These are phyloP conservation scores for Centrapalus pauciflorus DNA, from an alignment of 129 eudicot genomes.

Conservation along the genomic window DNA sequence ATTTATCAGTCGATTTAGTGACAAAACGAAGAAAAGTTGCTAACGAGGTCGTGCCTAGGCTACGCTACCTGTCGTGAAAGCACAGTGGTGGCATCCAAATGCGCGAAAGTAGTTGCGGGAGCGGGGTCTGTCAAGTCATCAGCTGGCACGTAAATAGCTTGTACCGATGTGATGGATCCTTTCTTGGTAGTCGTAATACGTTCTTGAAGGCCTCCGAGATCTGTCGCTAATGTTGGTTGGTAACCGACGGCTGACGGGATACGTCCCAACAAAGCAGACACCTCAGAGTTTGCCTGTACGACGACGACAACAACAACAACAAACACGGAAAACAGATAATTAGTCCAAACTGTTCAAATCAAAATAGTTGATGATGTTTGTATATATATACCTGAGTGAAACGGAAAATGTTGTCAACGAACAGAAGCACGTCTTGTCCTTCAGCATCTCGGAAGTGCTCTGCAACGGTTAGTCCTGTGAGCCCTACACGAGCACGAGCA, in stretches of 20 bases:
- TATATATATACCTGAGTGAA: constrained; percentile 68
- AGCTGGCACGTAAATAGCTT: constrained; percentile 98
- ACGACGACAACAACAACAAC: neutral
- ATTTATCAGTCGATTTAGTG: neutral
- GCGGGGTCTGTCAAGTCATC: constrained; percentile 99
- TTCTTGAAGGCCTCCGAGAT: constrained; percentile 99
- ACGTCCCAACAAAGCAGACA: constrained; percentile 98
- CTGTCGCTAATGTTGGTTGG: constrained; percentile 96
- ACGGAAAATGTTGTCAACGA: constrained; percentile 94
- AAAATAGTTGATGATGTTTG: neutral
- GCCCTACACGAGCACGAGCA: constrained; percentile 99
- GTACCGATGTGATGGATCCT: constrained; percentile 96
- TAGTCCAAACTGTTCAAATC: neutral
- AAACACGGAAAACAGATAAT: constrained; percentile 1
- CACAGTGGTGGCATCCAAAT: constrained; percentile 99
- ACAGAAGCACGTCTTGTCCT: constrained; percentile 96
- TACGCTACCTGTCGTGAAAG: constrained; percentile 92
- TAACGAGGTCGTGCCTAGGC: too few relatives aligned
- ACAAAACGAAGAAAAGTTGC: neutral
- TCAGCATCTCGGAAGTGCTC: constrained; percentile 99
- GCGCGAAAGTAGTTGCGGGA: constrained; percentile 98
- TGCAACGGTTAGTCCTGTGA: constrained; percentile 94
- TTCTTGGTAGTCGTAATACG: constrained; percentile 96
- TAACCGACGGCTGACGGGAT: constrained; percentile 99
- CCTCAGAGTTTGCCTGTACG: constrained; percentile 99